A percentile compares a stretch with the other conserved stretches of the same genome.
Evolutionary conservation across 2,329 filamentous ascomycete species (phyloP).

Genomic region (Colletotrichum destructivum): DNA sequence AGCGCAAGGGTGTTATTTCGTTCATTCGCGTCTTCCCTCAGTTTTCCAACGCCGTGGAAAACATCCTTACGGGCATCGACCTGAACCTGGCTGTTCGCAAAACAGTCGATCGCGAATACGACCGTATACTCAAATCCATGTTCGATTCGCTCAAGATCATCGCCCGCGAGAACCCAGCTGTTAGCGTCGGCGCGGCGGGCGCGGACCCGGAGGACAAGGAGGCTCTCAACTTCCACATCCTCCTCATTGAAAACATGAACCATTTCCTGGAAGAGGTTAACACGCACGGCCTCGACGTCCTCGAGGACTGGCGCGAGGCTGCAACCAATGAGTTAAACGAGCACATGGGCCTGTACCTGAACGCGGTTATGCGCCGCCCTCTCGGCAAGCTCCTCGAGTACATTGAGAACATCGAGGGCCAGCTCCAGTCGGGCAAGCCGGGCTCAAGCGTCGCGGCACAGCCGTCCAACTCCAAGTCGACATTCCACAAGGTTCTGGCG

Average conservation of each 20-base stretch:
- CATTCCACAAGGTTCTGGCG: conserved; percentile 89
- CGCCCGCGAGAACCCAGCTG: conserved; percentile 77
- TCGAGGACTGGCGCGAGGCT: conserved; percentile 86
- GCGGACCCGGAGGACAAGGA: conserved; percentile 89
- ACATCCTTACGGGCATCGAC: conserved; percentile 78
- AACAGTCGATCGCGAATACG: conserved; percentile 89
- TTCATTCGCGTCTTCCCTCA: conserved; percentile 95
- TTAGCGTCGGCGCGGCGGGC: conserved; percentile 58
- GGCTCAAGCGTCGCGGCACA: conserved; percentile 79
- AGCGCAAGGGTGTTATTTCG: conserved; percentile 94
- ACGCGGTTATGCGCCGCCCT: conserved; percentile 89
- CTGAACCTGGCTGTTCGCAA: conserved; percentile 76
- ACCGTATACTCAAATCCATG: conserved; percentile 92
- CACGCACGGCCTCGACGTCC: conserved; percentile 78
- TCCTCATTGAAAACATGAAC: conserved; percentile 99
- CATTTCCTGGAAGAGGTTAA: conserved; percentile 96
- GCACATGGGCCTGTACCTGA: conserved; percentile 90
- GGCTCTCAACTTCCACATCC: conserved; percentile 95
- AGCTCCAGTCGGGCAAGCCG: conserved; percentile 72
- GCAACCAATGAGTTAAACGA: conserved; percentile 85
- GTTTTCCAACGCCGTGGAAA: conserved; percentile 87
- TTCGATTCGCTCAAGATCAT: conserved; percentile 98
- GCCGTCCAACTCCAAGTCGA: conserved; percentile 84
- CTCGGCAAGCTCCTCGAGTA: conserved; percentile 93
- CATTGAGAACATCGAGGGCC: conserved; percentile 88